A percentile compares a stretch with the other conserved stretches of the same genome.
These are phyloP conservation scores for Patellifolia procumbens DNA, from an alignment of 179 eudicot genomes.

Conservation along the genomic window DNA sequence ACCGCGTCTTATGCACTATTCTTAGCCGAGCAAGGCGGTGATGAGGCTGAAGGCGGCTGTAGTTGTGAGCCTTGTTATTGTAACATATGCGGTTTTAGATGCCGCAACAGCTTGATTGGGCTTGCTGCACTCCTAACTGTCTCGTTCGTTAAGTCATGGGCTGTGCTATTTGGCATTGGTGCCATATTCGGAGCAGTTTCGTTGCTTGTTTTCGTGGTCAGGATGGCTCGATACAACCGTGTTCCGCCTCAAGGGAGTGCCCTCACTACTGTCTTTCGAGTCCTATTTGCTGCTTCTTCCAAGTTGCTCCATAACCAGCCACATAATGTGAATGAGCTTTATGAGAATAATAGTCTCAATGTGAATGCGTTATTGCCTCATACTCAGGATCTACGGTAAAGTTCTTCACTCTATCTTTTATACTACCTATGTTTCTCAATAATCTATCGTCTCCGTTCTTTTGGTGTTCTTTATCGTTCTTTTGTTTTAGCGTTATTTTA, in stretches of 20 bases:
- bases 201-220: slow-evolving; percentile 32
- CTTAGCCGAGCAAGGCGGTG: neutral
- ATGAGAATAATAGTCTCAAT: slow-evolving; percentile 17
- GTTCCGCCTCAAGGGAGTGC: slow-evolving; percentile 43
- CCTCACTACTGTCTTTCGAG: slow-evolving; percentile 43
- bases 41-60: neutral
- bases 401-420: no score
- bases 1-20: slow-evolving; percentile 4
- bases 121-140: slow-evolving; percentile 36
- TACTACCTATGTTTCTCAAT: no score
- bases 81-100: slow-evolving; percentile 3
- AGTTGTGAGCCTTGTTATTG: slow-evolving; percentile 4
- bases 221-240: slow-evolving; percentile 21
- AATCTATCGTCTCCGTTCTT: no score
- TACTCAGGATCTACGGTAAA: slow-evolving; percentile 43
- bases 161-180: slow-evolving; percentile 44
- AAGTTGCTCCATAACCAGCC: slow-evolving; percentile 33
- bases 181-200: slow-evolving; percentile 36
- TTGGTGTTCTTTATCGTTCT: no score
- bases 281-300: slow-evolving; percentile 39
- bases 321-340: slow-evolving; percentile 27
- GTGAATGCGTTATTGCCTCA: slow-evolving; percentile 22
- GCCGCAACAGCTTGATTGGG: slow-evolving; percentile 17
- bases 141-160: slow-evolving; percentile 49
- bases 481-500: no score